Evolutionary conservation across 2,329 filamentous ascomycete genomes (phyloP).

Genomic region (Cercospora zeae-maydis): DNA sequence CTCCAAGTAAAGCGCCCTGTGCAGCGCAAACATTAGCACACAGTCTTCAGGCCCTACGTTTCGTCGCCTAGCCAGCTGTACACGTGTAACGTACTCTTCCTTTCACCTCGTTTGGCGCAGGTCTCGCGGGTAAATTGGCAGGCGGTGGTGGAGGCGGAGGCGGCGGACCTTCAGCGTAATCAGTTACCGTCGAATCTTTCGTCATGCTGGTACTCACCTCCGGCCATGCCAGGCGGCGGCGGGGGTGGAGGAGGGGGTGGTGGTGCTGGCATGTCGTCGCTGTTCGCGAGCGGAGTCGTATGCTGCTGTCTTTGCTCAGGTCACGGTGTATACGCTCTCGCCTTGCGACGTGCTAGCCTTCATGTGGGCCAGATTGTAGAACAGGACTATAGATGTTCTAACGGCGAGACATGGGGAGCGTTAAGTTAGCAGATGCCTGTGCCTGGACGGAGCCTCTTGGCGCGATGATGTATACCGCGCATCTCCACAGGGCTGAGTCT

Average conservation of each 20-base stretch:
- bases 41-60: background rate
- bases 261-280: conserved; percentile 45
- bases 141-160: conserved; percentile 50
- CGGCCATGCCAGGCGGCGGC: conserved; percentile 54
- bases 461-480: background rate
- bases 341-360: background rate
- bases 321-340: background rate
- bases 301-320: background rate
- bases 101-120: conserved; percentile 54
- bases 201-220: conserved; percentile 43
- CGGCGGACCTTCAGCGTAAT: conserved; percentile 18
- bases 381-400: background rate
- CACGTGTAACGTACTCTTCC: conserved; percentile 57
- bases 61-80: background rate
- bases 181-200: conserved; percentile 3
- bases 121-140: conserved; percentile 52
- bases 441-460: conserved; percentile 3
- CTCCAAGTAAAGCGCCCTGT: conserved; percentile 79
- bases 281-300: background rate
- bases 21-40: conserved; percentile 11
- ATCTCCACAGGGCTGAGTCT: conserved; percentile 6
- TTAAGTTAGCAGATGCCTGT: conserved; percentile 3
- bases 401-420: conserved; percentile 1
- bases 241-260: conserved; percentile 66
- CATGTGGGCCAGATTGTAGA: background rate